Evolutionary conservation across 495 filamentous ascomycete species (phyloP).

Genomic region (Penicillium dipodomyicola): DNA sequence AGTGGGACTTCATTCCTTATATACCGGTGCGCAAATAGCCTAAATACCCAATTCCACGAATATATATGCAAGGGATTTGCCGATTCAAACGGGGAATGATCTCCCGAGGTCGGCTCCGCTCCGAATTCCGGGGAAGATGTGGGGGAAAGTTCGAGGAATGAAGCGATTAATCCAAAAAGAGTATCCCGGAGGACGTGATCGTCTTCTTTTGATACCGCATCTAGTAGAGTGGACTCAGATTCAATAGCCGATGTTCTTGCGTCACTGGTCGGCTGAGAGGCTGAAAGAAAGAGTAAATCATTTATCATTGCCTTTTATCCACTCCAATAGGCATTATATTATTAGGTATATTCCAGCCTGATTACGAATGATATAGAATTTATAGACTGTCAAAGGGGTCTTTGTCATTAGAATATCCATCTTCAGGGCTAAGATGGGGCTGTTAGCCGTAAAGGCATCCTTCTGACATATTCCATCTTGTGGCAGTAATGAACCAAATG

Average conservation of each 20-base stretch:
- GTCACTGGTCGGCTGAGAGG: neutral
- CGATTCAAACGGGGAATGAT: neutral
- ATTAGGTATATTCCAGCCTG: too few species aligned
- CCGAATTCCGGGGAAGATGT: conserved; percentile 8
- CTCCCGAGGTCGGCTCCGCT: conserved; percentile 3
- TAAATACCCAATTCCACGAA: neutral
- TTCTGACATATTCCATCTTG: too few species aligned
- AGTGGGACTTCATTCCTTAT: neutral
- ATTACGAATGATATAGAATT: too few species aligned
- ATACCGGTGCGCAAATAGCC: neutral
- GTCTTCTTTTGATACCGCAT: neutral
- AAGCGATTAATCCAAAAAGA: neutral
- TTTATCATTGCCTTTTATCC: neutral
- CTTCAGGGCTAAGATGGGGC: too few species aligned
- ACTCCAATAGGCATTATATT: too few species aligned
- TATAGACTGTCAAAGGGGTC: too few species aligned
- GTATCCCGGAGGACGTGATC: neutral
- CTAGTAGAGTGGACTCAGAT: neutral
- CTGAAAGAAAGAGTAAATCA: neutral
- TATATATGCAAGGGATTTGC: neutral
- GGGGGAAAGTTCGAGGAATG: neutral
- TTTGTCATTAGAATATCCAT: too few species aligned
- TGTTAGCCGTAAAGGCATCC: too few species aligned
- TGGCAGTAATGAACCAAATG: too few species aligned
- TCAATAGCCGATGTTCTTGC: neutral